Conservation (phyloP, 441 rosid genomes). For the Viola pubescens region DNA sequence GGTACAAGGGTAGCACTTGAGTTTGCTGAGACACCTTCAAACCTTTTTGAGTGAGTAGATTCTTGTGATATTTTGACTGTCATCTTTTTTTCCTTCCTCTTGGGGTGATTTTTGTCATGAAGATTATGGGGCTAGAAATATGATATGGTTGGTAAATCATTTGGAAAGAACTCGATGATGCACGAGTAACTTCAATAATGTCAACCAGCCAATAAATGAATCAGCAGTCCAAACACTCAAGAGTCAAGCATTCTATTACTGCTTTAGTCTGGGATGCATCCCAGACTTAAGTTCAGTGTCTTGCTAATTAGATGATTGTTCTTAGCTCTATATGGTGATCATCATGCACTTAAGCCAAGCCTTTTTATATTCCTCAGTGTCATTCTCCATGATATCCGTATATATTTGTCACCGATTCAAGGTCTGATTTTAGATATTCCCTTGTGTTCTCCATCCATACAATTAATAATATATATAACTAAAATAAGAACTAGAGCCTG, state of each 20-base stretch:
- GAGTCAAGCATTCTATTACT: no score
- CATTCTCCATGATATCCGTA: no score
- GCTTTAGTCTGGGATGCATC: no score
- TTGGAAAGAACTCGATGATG: background rate
- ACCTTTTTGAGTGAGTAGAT: slow-evolving; percentile 84
- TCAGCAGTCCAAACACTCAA: no score
- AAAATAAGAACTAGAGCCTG: background rate
- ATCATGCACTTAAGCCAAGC: no score
- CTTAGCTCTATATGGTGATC: no score
- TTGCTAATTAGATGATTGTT: no score
- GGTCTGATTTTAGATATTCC: no score
- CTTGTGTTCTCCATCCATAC: no score
- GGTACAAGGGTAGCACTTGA: slow-evolving; percentile 93
- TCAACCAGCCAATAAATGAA: background rate
- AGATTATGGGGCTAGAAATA: background rate
- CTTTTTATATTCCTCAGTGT: no score
- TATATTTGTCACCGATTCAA: no score
- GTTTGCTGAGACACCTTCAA: slow-evolving; percentile 93
- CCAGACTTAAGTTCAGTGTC: no score
- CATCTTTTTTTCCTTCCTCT: background rate
- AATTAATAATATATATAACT: background rate
- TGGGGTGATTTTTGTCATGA: background rate
- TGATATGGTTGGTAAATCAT: background rate
- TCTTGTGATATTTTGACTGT: slow-evolving; percentile 6
- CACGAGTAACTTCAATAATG: background rate